phyloP scores from a whole-genome alignment of 2,329 filamentous ascomycete species.

The Aciculosporium take region DNA sequence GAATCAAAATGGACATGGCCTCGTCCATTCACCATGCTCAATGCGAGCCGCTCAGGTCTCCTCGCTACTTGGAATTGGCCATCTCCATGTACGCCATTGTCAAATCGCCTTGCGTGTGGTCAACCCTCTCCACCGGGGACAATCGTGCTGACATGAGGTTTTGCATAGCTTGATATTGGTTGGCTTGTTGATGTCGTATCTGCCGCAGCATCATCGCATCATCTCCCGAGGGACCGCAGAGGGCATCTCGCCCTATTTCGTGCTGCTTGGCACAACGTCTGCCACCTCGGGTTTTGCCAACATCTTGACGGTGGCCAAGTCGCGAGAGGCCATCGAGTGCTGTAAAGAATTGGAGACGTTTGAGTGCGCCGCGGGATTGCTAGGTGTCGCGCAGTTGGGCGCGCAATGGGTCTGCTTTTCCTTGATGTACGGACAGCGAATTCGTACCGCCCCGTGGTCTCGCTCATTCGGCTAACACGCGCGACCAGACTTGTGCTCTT shows the following conservation, averaged over 20 bases:
- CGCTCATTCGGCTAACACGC: constrained; percentile 12
- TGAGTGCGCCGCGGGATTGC: constrained; percentile 69
- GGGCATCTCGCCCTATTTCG: constrained; percentile 89
- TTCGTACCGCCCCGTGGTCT: background rate
- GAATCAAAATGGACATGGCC: background rate
- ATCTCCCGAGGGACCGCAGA: constrained; percentile 74
- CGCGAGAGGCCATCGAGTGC: constrained; percentile 69
- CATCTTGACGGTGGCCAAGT: constrained; percentile 76
- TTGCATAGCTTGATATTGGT: constrained; percentile 54
- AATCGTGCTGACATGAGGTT: background rate
- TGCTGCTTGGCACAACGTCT: constrained; percentile 84
- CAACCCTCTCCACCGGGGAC: background rate
- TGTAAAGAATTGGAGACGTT: constrained; percentile 69
- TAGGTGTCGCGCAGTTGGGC: constrained; percentile 84
- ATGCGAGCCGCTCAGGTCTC: constrained; percentile 38
- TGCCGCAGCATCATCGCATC: constrained; percentile 90
- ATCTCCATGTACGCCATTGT: constrained; percentile 34
- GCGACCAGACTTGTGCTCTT: constrained; percentile 71
- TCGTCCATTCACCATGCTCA: constrained; percentile 5
- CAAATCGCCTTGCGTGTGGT: no score
- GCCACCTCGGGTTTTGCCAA: constrained; percentile 83
- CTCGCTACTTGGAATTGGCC: constrained; percentile 39
- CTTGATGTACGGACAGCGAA: constrained; percentile 55
- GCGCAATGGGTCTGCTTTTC: constrained; percentile 87
- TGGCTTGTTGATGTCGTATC: constrained; percentile 82